phyloP scores from a whole-genome alignment of 257 asterid species.

The Orobanche coerulescens region DNA sequence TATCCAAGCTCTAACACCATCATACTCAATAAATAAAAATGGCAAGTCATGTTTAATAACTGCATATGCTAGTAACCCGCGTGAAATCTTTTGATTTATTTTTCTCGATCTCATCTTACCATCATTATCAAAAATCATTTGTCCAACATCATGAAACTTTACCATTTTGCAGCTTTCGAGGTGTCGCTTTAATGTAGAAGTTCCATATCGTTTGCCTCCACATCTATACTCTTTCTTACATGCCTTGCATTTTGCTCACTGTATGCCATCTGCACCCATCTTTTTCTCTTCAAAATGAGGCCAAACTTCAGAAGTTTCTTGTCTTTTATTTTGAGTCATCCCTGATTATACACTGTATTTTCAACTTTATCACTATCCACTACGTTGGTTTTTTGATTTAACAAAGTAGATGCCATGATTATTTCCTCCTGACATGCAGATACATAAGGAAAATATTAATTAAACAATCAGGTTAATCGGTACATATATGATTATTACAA shows the following conservation, averaged over 20 bases:
- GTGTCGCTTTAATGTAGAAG: not conserved
- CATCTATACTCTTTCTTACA: too few species aligned
- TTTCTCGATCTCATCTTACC: not conserved
- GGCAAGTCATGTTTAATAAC: not conserved
- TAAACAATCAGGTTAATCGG: too few species aligned
- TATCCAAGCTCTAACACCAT: not conserved
- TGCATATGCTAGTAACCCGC: not conserved
- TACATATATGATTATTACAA: too few species aligned
- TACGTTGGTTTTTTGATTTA: too few species aligned
- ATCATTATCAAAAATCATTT: constrained; percentile 14
- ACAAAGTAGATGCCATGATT: too few species aligned
- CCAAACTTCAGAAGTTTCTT: not conserved
- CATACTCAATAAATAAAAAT: not conserved
- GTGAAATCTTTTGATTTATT: not conserved
- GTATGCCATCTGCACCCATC: too few species aligned
- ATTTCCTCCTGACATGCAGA: too few species aligned
- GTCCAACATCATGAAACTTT: not conserved
- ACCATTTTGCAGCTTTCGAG: not conserved
- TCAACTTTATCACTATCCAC: too few species aligned
- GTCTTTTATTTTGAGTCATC: too few species aligned
- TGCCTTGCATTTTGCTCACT: too few species aligned
- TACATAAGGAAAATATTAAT: too few species aligned
- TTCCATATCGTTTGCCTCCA: not conserved
- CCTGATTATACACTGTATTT: too few species aligned
- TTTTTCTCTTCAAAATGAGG: not conserved